Conservation (phyloP, 768 basidiomycete genomes). For the Lactarius akahatsu region DNA sequence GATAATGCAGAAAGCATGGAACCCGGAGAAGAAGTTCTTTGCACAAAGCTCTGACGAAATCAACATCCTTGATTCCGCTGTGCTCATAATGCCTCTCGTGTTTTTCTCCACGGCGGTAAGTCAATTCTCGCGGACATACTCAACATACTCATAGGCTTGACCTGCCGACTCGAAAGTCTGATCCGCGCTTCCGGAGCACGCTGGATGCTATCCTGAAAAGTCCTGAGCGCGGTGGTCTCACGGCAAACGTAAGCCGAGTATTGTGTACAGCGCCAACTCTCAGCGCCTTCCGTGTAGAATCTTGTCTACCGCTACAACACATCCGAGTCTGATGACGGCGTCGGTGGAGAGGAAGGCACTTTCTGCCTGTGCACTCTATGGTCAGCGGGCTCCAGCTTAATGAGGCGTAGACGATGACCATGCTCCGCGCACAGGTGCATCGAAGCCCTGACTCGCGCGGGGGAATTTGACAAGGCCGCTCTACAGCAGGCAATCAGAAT, state of each 20-base stretch:
- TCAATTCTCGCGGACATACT: slow-evolving; percentile 21
- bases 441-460: slow-evolving; percentile 87
- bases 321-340: slow-evolving; percentile 82
- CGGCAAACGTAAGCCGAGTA: slow-evolving; percentile 64
- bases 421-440: slow-evolving; percentile 57
- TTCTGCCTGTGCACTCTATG: slow-evolving; percentile 89
- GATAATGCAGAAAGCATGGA: slow-evolving; percentile 88
- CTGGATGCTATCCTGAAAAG: slow-evolving; percentile 80
- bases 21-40: slow-evolving; percentile 64
- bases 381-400: slow-evolving; percentile 36
- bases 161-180: slow-evolving; percentile 49
- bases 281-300: slow-evolving; percentile 46
- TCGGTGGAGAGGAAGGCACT: slow-evolving; percentile 94
- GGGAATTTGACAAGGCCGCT: slow-evolving; percentile 68
- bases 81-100: slow-evolving; percentile 89
- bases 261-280: slow-evolving; percentile 11
- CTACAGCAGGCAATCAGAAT: slow-evolving; percentile 72
- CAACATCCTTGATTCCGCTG: slow-evolving; percentile 78
- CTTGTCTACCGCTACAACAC: slow-evolving; percentile 91
- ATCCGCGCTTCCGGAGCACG: slow-evolving; percentile 86
- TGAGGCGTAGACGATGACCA: neutral
- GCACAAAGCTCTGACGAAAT: slow-evolving; percentile 90
- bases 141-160: slow-evolving; percentile 1
- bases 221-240: slow-evolving; percentile 88
- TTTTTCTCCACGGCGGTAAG: slow-evolving; percentile 85